Base-by-base conservation (phyloP, 129 eudicot species). In the Apium graveolens region DNA sequence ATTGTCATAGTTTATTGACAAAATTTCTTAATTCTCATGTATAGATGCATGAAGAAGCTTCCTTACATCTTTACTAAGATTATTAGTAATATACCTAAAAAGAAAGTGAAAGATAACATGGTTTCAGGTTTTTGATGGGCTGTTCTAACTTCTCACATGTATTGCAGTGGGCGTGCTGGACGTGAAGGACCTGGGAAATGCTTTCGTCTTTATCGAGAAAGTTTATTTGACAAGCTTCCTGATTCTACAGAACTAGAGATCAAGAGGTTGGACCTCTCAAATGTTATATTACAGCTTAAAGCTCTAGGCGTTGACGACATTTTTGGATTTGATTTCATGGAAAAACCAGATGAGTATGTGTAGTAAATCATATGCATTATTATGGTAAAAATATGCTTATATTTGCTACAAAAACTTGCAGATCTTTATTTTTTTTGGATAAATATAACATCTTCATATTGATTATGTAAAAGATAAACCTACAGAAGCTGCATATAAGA, bases 281-380 rank as follows among this genome's bases (percentile, higher is more conserved):
- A 88, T 85, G 96, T 90, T 74, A 90, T 94, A 70, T 83, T 95
- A 89, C 97, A 91, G 76, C 98, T 95, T 35, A 91, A 90, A 80
- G 98, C 97, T 87, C 89, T 90, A 45, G 98, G 97, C 24, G 86
- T 95, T 80, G 92, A 91, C 78, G 97, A 90, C 83, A 87, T 95
- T 69, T 77, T 87, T 55, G 93, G 93, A 53, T 95, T 95, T 82
- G 93, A 95, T 86, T 95, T 95, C 90, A 88, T 95, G 90, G 98
- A 95, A 76, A 86, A 95, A 83, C 98, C 98, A 57, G 92, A 90
- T 71, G 84, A 96, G 98, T 94, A 73, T 68, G 37, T 57, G 70
- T 8, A 43, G 49, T 53, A 5, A 39, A 39, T 4, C 3, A 37
- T 55, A 14, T 26, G 38, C 45, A 76, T 21, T 55, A 27, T 55